Conservation (phyloP, 1,139 yeast species). For the Pichia sp. region DNA sequence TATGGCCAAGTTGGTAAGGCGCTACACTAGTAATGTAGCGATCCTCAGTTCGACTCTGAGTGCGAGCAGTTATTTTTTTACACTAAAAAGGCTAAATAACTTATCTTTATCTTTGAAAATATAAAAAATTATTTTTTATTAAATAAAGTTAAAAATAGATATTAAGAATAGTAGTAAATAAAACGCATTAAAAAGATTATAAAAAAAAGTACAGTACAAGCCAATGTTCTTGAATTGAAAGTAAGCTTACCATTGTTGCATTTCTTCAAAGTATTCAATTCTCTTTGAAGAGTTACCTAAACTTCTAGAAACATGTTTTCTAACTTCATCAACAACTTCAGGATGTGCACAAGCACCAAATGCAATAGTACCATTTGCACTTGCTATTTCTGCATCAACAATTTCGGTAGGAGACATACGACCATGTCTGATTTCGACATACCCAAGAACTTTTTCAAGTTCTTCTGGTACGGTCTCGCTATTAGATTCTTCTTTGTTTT, state of each 20-base stretch:
- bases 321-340: slow-evolving; percentile 44
- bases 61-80: too few species aligned
- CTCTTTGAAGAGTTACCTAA: slow-evolving; percentile 13
- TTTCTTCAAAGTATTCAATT: slow-evolving; percentile 29
- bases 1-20: slow-evolving; percentile 24
- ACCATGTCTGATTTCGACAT: slow-evolving; percentile 41
- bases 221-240: too few species aligned
- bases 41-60: slow-evolving; percentile 23
- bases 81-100: too few species aligned
- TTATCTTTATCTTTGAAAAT: too few species aligned
- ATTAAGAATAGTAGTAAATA: too few species aligned
- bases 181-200: too few species aligned
- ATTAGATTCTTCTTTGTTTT: slow-evolving; percentile 7
- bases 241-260: slow-evolving; percentile 31
- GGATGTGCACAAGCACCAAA: slow-evolving; percentile 47
- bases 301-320: slow-evolving; percentile 29
- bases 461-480: neutral
- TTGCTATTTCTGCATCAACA: slow-evolving; percentile 34
- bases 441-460: slow-evolving; percentile 11
- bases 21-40: slow-evolving; percentile 24
- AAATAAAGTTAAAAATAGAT: too few species aligned
- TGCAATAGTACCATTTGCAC: slow-evolving; percentile 38
- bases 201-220: too few species aligned
- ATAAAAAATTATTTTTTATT: too few species aligned
- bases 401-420: slow-evolving; percentile 39